These are phyloP conservation scores for Taphrina pruni DNA, from an alignment of 1,139 yeast genomes.

Conservation along the genomic window DNA sequence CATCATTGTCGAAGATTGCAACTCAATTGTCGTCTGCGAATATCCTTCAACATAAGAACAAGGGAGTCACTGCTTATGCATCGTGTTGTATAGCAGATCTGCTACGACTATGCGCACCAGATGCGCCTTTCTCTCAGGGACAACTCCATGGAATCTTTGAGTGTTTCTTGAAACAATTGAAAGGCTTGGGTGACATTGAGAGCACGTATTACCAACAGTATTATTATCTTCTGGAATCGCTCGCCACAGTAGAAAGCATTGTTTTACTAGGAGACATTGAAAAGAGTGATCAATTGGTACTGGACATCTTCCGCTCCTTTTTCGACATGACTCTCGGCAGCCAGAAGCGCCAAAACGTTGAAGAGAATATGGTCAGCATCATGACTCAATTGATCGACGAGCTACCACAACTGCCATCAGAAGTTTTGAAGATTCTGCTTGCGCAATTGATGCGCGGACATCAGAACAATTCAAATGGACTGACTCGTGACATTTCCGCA, in stretches of 20 bases:
- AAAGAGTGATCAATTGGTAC: slow-evolving; percentile 61
- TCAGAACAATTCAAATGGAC: slow-evolving; percentile 2
- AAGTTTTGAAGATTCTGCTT: slow-evolving; percentile 67
- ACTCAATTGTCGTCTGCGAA: slow-evolving; percentile 64
- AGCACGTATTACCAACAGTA: slow-evolving; percentile 72
- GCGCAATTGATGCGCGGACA: slow-evolving; percentile 56
- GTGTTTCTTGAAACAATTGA: slow-evolving; percentile 65
- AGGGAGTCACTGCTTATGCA: slow-evolving; percentile 71
- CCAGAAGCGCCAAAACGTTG: slow-evolving; percentile 52
- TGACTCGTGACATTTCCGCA: not conserved
- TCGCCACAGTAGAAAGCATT: slow-evolving; percentile 80
- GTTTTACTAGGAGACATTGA: slow-evolving; percentile 78
- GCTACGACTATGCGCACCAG: slow-evolving; percentile 81
- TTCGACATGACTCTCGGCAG: slow-evolving; percentile 59
- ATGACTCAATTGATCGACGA: slow-evolving; percentile 80
- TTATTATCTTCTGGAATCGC: slow-evolving; percentile 67
- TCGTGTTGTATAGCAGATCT: slow-evolving; percentile 81
- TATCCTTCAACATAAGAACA: slow-evolving; percentile 65
- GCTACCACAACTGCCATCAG: slow-evolving; percentile 68
- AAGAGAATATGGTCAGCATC: slow-evolving; percentile 69
- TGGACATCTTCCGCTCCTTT: slow-evolving; percentile 64
- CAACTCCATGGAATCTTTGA: slow-evolving; percentile 57
- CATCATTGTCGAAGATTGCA: slow-evolving; percentile 48
- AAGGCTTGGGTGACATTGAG: slow-evolving; percentile 62
- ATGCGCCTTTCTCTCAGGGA: slow-evolving; percentile 79